phyloP scores from a whole-genome alignment of 352 stramenopile species.

The Pythium plurisporium region DNA sequence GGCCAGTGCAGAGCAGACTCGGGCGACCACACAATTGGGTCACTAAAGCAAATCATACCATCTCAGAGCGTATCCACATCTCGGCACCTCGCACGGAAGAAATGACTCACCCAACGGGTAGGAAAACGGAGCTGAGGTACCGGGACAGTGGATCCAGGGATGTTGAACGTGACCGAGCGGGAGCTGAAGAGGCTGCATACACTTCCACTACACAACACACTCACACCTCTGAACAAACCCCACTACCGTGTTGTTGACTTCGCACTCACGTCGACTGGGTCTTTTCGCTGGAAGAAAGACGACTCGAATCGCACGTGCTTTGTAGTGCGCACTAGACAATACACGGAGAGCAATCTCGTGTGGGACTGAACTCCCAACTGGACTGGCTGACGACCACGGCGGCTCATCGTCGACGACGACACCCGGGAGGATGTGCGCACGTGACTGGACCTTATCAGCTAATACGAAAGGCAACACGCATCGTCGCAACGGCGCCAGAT shows the following conservation, averaged over 20 bases:
- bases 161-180: not conserved
- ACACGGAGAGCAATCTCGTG: slow-evolving; percentile 32
- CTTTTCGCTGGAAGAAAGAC: slow-evolving; percentile 8
- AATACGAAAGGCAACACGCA: too few relatives aligned
- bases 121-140: slow-evolving; percentile 16
- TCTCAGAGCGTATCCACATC: too few relatives aligned
- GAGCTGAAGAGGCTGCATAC: not conserved
- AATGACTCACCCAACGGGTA: slow-evolving; percentile 6
- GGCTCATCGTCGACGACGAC: too few relatives aligned
- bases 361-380: slow-evolving; percentile 5
- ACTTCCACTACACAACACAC: not conserved
- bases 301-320: not conserved
- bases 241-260: too few relatives aligned
- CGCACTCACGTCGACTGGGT: slow-evolving; percentile 13
- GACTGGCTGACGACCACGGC: not conserved
- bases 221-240: not conserved
- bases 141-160: slow-evolving; percentile 9
- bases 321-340: slow-evolving; percentile 18
- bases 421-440: too few relatives aligned
- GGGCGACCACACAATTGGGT: slow-evolving; percentile 10
- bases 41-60: not conserved
- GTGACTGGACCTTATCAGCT: too few relatives aligned
- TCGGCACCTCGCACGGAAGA: not conserved
- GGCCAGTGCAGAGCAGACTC: slow-evolving; percentile 14
- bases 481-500: not conserved